Base-by-base conservation (phyloP, 2,329 filamentous ascomycete species). In the Pseudogymnoascus sp. region DNA sequence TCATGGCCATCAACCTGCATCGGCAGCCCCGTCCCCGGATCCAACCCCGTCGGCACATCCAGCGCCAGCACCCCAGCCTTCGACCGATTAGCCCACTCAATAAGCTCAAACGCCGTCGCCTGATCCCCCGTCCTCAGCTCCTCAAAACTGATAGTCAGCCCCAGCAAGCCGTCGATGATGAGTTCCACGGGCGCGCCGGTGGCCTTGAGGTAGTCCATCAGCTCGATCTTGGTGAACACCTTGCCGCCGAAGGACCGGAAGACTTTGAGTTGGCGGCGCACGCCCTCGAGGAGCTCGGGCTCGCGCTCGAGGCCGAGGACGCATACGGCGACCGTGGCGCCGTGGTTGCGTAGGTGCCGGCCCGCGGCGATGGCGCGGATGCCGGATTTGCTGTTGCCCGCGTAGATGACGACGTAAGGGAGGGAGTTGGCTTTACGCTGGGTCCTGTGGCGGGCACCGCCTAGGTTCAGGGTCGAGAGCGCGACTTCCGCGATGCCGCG, bases 351-450 rank as follows among this genome's bases (percentile, higher is more conserved):
- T 8, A 97, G 82, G 74, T 97, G 93, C 4, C 95, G 86, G 28
- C 88, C 92, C 3, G 92, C 92, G 13, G 91, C 90, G 62, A 97
- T 82, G 2, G 92, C 91, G 64, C 93, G 84, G 38, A 90, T 87
- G 40, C 93, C 93, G 0, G 88, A 92, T 68, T 91, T 91, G 75
- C 96, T 93, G 74, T 97, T 97, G n/a, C 95, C 93, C 0, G 91
- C 93, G n/a, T 97, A 81, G 6, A 97, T 85, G 21, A 96, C 86
- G n/a, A 73, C 69, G 13, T 69, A 73, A n/a, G 69, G 65, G 8
- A 72, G 62, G 77, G 60, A 78, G 76, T 61, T 76, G 73, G 13
- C 77, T 72, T 72, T 72, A 31, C 66, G 67, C 63, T 71, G 67
- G 6, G 65, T 70, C 79, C 63, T 72, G 67, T 28, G 76, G 61